Percentiles rank a stretch among this genome's conserved stretches.
These are phyloP conservation scores for Nigrospora sphaerica DNA, from an alignment of 2,329 filamentous ascomycete genomes.

Conservation along the genomic window DNA sequence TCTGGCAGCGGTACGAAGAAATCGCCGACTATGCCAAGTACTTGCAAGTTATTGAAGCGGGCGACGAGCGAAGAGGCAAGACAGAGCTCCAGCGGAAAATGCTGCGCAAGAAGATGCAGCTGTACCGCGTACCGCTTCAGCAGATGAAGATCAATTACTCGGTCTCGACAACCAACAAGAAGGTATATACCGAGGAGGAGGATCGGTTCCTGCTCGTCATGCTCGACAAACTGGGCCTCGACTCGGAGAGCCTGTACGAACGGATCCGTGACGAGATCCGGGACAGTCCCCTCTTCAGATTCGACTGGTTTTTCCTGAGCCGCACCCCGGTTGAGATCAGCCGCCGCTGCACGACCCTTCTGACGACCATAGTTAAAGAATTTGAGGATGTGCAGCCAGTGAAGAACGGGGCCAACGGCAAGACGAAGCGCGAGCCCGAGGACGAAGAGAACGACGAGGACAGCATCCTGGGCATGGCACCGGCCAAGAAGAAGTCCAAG, in stretches of 20 bases:
- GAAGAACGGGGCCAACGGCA: constrained; percentile 59
- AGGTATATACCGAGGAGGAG: constrained; percentile 98
- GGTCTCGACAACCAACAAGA: constrained; percentile 98
- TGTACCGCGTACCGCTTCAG: constrained; percentile 94
- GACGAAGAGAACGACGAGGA: constrained; percentile 84
- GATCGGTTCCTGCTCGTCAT: constrained; percentile 92
- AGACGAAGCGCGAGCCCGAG: constrained; percentile 65
- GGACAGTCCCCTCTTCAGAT: constrained; percentile 89
- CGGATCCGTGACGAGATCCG: constrained; percentile 95
- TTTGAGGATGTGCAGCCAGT: constrained; percentile 64
- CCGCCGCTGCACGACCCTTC: constrained; percentile 84
- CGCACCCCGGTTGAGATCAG: constrained; percentile 89
- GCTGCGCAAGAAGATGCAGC: constrained; percentile 88
- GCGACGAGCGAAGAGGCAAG: constrained; percentile 82
- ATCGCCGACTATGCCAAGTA: constrained; percentile 86
- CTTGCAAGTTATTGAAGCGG: constrained; percentile 82
- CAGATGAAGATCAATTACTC: constrained; percentile 99
- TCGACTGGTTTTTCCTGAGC: constrained; percentile 99
- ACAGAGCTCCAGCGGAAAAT: constrained; percentile 90
- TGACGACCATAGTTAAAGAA: constrained; percentile 91
- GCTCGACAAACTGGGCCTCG: constrained; percentile 85
- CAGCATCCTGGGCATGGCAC: constrained; percentile 69
- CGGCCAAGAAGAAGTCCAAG: constrained; percentile 93
- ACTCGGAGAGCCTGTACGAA: constrained; percentile 85
- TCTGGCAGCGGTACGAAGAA: constrained; percentile 92